Base-by-base conservation (phyloP, 495 filamentous ascomycete genomes). In the Aspergillus sclerotioniger region DNA sequence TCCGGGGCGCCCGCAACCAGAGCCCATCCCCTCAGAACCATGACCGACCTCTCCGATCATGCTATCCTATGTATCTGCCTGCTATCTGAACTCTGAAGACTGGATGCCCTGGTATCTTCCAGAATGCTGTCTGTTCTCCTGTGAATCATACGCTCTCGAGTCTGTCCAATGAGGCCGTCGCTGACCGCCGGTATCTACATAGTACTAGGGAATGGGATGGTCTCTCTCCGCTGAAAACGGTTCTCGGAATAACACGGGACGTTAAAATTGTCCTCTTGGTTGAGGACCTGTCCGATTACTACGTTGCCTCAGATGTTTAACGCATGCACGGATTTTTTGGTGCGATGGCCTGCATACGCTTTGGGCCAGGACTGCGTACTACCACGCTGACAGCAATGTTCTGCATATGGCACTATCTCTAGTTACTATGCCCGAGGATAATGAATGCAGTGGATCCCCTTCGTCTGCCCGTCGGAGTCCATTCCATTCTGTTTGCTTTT, bases 311-410 rank as follows among this genome's bases (percentile, higher is more conserved):
- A 13, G n/a, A n/a, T 2, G 12, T 41, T 41, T 8, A 9, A 28
- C 17, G 44, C 16, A 21, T 47, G 44, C 44, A 47, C 44, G 44
- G 44, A 47, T 47, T 17, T 47, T 47, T 47, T 47, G 44, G 17
- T 13, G 44, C 44, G 46, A 49, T 49, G 20, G 25, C 28, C 10
- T 49, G 46, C 46, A 25, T 29, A 15, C 46, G 37, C 37, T 41
- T 41, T 12, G 13, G 37, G 37, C 9, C 12, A 35, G 8, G 33
- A 41, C 37, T n/a, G 37, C 37, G 37, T 41, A n/a, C 37, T n/a
- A 41, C 8, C 35, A 10, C 35, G 21, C 46, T 17, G 54, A 32
- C 20, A 41, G 12, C 6, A 25, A 25, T 25, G 25, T 25, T 25
- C 25, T 25, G 5, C 25, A 25, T 25, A 25, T 25, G 25, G 25